Evolutionary conservation across 2,329 filamentous ascomycete species (phyloP).

Genomic region (Sporothrix protearum): DNA sequence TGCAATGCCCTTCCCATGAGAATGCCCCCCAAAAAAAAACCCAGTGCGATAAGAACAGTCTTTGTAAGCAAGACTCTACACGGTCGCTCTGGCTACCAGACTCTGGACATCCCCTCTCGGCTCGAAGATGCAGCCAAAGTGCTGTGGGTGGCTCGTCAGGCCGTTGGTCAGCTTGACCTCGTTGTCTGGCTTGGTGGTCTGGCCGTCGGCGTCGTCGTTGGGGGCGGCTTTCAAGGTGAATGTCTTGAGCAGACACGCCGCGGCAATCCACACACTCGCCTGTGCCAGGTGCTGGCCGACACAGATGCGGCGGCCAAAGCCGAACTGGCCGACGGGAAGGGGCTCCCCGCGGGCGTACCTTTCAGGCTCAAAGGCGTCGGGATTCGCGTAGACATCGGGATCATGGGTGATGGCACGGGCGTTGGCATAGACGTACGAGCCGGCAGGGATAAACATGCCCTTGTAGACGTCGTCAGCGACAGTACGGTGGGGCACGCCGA

Average conservation of each 20-base stretch:
- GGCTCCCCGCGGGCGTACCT: slow-evolving; percentile 43
- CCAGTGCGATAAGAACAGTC: background rate
- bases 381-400: slow-evolving; percentile 39
- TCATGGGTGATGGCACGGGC: slow-evolving; percentile 46
- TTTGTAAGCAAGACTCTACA: background rate
- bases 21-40: background rate
- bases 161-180: slow-evolving; percentile 25
- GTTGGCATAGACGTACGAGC: slow-evolving; percentile 44
- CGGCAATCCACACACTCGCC: slow-evolving; percentile 41
- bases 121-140: slow-evolving; percentile 21
- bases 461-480: slow-evolving; percentile 43
- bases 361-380: slow-evolving; percentile 41
- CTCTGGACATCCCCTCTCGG: background rate
- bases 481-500: slow-evolving; percentile 41
- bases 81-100: background rate
- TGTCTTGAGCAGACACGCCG: slow-evolving; percentile 40
- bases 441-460: slow-evolving; percentile 28
- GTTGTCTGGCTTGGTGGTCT: slow-evolving; percentile 16
- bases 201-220: slow-evolving; percentile 14
- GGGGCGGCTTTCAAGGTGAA: slow-evolving; percentile 35
- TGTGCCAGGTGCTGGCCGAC: slow-evolving; percentile 43
- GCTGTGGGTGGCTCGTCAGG: slow-evolving; percentile 26
- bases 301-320: slow-evolving; percentile 51
- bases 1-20: background rate
- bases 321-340: slow-evolving; percentile 44